Conservation (phyloP, 2,329 filamentous ascomycete genomes). For the Polytolypa hystricis region DNA sequence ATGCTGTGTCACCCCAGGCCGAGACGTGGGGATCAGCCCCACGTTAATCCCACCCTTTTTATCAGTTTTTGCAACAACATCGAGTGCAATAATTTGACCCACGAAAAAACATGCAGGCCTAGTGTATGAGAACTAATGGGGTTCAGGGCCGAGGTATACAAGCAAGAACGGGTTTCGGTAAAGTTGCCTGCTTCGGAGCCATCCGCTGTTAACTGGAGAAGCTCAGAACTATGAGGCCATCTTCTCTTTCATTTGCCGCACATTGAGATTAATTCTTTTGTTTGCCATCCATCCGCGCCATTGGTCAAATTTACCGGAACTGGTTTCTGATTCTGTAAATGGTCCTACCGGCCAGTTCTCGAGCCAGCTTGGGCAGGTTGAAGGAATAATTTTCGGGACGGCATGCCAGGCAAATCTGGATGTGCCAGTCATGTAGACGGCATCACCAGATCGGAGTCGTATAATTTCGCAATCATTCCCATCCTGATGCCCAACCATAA, state of each 20-base stretch:
- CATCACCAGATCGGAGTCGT: constrained; percentile 72
- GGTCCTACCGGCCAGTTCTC: constrained; percentile 71
- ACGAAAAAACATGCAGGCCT: too few relatives aligned
- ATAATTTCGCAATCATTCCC: constrained; percentile 37
- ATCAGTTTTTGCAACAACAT: too few relatives aligned
- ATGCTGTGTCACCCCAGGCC: too few relatives aligned
- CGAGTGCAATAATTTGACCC: too few relatives aligned
- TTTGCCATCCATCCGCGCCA: constrained; percentile 83
- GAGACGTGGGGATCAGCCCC: too few relatives aligned
- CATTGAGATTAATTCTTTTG: constrained; percentile 86
- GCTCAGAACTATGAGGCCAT: constrained; percentile 31
- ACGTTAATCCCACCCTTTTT: too few relatives aligned
- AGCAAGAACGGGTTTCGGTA: too few relatives aligned
- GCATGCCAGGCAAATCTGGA: constrained; percentile 91
- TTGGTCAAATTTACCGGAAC: constrained; percentile 40
- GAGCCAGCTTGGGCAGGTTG: constrained; percentile 67
- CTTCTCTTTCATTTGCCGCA: constrained; percentile 63
- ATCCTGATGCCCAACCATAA: constrained; percentile 63
- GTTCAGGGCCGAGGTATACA: too few relatives aligned
- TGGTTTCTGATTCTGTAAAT: constrained; percentile 31
- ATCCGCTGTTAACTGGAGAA: too few relatives aligned
- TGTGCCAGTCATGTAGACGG: constrained; percentile 73
- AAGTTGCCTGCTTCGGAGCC: too few relatives aligned
- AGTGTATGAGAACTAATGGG: too few relatives aligned
- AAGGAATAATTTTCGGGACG: constrained; percentile 72